These are phyloP conservation scores for Crepidotus variabilis DNA, from an alignment of 768 basidiomycete species.

Conservation along the genomic window DNA sequence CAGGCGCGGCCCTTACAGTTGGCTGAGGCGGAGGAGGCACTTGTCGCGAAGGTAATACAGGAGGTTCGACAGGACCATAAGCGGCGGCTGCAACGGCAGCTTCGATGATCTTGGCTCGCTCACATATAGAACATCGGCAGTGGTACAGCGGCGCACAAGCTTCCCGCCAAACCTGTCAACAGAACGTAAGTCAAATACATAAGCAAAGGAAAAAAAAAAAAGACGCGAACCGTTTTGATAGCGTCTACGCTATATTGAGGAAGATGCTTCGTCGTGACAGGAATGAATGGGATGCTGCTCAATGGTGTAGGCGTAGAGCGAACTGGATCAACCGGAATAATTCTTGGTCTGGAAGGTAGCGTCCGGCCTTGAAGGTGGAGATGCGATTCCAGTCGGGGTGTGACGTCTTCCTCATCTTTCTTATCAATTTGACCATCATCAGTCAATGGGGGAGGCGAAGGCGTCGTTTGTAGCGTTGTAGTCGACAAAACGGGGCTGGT, in stretches of 20 bases:
- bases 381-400: slow-evolving; percentile 8
- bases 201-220: slow-evolving; percentile 3
- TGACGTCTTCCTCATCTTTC: slow-evolving; percentile 26
- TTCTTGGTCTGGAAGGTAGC: slow-evolving; percentile 11
- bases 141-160: slow-evolving; percentile 69
- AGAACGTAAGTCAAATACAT: slow-evolving; percentile 7
- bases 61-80: background rate
- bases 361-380: background rate
- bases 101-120: slow-evolving; percentile 59
- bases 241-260: slow-evolving; percentile 58
- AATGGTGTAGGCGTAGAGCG: slow-evolving; percentile 58
- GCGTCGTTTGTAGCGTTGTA: slow-evolving; percentile 74
- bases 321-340: slow-evolving; percentile 50
- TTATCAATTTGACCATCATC: slow-evolving; percentile 28
- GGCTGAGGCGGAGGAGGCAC: background rate
- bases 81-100: slow-evolving; percentile 26
- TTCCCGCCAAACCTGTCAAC: slow-evolving; percentile 64
- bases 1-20: background rate
- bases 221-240: slow-evolving; percentile 46
- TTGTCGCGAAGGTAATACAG: slow-evolving; percentile 9
- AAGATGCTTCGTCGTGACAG: slow-evolving; percentile 49
- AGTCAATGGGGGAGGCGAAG: slow-evolving; percentile 59
- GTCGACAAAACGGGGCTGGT: slow-evolving; percentile 76
- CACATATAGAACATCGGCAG: slow-evolving; percentile 71
- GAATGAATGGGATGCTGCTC: slow-evolving; percentile 67